Conservation (phyloP, 2,329 filamentous ascomycete genomes). For the Fusarium cyanostomum region DNA sequence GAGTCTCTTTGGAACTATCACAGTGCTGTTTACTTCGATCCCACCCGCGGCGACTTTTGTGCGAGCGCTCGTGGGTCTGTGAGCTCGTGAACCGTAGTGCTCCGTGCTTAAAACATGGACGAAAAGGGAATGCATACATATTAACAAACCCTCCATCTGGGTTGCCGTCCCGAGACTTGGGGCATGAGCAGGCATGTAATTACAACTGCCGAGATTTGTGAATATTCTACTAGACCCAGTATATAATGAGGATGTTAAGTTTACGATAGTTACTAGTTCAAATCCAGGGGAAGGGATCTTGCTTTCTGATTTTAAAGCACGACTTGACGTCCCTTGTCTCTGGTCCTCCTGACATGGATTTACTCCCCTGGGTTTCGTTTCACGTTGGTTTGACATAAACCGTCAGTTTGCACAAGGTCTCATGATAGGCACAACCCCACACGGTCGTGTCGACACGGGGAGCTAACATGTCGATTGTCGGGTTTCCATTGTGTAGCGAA, state of each 20-base stretch:
- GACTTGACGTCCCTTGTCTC: constrained; percentile 6
- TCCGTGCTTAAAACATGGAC: not conserved
- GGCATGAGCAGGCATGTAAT: not conserved
- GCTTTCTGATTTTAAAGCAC: not conserved
- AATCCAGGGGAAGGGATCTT: not conserved
- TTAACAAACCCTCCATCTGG: not conserved
- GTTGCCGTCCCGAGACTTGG: constrained; percentile 1
- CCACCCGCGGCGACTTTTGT: constrained; percentile 61
- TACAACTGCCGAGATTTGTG: not conserved
- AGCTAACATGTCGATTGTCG: constrained; percentile 7
- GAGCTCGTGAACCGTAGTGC: not conserved
- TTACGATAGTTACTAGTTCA: not conserved
- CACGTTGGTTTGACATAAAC: constrained; percentile 33
- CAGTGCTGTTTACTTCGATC: constrained; percentile 66
- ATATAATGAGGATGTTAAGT: not conserved
- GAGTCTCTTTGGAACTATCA: constrained; percentile 69
- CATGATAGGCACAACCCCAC: constrained; percentile 32
- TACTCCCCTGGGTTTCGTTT: not conserved
- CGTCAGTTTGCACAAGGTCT: constrained; percentile 27
- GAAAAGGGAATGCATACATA: not conserved
- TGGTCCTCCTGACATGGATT: not conserved
- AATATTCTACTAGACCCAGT: not conserved
- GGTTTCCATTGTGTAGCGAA: constrained; percentile 4
- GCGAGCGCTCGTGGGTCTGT: constrained; percentile 57
- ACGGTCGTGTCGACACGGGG: constrained; percentile 21